phyloP scores from a whole-genome alignment of 23 red algal genomes.

The Gracilaria gracilis region DNA sequence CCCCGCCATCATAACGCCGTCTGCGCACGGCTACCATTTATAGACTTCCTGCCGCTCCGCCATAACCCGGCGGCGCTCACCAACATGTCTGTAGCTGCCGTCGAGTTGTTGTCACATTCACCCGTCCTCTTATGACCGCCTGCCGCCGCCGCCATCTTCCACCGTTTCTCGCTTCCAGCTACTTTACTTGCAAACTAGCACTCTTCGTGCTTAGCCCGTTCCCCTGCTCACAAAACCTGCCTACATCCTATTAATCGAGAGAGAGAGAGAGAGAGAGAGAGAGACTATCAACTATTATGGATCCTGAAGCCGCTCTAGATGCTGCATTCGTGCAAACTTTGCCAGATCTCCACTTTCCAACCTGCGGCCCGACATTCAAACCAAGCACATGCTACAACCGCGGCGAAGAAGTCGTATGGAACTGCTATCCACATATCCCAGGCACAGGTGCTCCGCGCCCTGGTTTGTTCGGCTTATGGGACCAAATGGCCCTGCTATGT shows the following conservation, averaged over 20 bases:
- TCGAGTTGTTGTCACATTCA: neutral
- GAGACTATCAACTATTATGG: neutral
- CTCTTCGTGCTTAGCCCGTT: neutral
- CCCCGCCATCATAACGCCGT: neutral
- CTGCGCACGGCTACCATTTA: slow-evolving; percentile 12
- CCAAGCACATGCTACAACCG: slow-evolving; percentile 10
- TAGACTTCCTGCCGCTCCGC: neutral
- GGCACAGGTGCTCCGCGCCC: neutral
- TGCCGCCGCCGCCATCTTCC: neutral
- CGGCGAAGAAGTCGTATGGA: neutral
- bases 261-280: no score
- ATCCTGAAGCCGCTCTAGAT: slow-evolving; percentile 3
- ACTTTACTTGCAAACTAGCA: neutral
- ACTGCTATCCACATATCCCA: neutral
- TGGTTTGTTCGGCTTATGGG: neutral
- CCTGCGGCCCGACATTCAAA: slow-evolving; percentile 14
- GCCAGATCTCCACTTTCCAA: neutral
- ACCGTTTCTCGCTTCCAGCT: neutral
- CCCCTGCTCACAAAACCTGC: neutral
- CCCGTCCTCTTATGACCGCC: neutral
- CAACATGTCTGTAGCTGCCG: neutral
- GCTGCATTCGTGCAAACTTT: slow-evolving; percentile 11
- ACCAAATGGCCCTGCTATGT: slow-evolving; percentile 17
- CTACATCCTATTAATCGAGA: no score
- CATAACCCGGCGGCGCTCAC: neutral